phyloP scores from a whole-genome alignment of 768 basidiomycete genomes.

The Russula sp. region DNA sequence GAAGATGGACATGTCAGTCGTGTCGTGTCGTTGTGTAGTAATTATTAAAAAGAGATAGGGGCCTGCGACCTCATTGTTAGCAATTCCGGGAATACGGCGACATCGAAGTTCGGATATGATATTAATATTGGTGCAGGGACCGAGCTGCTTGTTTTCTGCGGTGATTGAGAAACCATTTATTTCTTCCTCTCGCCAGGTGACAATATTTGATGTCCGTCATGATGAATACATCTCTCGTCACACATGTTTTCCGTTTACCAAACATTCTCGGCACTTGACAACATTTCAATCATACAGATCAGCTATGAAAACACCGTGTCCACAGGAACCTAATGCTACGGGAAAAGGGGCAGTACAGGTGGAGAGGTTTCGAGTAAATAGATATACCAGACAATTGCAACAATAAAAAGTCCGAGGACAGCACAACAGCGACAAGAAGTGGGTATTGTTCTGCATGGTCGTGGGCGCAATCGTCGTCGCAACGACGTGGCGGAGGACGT shows the following conservation, averaged over 20 bases:
- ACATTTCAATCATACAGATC: slow-evolving; percentile 30
- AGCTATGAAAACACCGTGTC: slow-evolving; percentile 32
- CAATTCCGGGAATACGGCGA: slow-evolving; percentile 27
- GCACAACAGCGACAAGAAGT: slow-evolving; percentile 37
- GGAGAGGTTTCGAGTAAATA: slow-evolving; percentile 26
- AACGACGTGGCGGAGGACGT: slow-evolving; percentile 30
- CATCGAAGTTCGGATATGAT: slow-evolving; percentile 25
- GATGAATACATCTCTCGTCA: slow-evolving; percentile 13
- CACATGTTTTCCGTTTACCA: slow-evolving; percentile 13
- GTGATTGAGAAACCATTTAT: slow-evolving; percentile 25
- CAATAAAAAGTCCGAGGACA: slow-evolving; percentile 32
- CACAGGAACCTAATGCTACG: slow-evolving; percentile 31
- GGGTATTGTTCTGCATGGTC: slow-evolving; percentile 39
- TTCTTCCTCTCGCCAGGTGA: slow-evolving; percentile 16
- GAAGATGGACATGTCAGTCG: slow-evolving; percentile 8
- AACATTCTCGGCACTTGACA: slow-evolving; percentile 25
- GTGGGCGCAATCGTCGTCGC: slow-evolving; percentile 33
- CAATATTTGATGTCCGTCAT: slow-evolving; percentile 19
- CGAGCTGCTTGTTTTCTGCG: slow-evolving; percentile 26
- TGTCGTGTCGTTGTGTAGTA: slow-evolving; percentile 10
- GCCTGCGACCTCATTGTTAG: slow-evolving; percentile 16
- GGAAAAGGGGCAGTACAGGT: slow-evolving; percentile 26
- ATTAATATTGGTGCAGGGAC: slow-evolving; percentile 25
- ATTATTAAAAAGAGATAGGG: slow-evolving; percentile 30
- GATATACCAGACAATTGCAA: slow-evolving; percentile 27